Evolutionary conservation across 176 grass and related monocot species (phyloP).

Genomic region (Canna indica): DNA sequence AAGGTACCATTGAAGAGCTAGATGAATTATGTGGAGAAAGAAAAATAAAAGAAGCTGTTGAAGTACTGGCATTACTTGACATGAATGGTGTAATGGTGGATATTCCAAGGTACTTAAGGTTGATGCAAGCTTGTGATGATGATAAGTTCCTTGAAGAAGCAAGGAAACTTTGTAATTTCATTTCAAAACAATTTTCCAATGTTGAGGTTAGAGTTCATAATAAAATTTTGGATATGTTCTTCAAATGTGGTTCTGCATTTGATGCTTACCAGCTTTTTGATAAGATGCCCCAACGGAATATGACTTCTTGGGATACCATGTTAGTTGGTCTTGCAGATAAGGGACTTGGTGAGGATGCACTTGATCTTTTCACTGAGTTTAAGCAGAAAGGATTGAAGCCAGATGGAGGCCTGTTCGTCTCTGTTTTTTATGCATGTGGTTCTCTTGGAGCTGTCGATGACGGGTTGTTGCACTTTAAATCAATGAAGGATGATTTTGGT

Average conservation of each 20-base stretch:
- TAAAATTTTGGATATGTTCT: conserved; percentile 79
- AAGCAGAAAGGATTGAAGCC: conserved; percentile 51
- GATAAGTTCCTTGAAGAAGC: conserved; percentile 47
- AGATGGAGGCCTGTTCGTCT: conserved; percentile 53
- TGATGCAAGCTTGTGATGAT: conserved; percentile 77
- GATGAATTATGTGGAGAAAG: conserved; percentile 60
- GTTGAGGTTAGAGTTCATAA: conserved; percentile 54
- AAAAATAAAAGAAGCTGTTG: conserved; percentile 73
- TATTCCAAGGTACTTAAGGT: conserved; percentile 33
- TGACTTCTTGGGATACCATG: conserved; percentile 74
- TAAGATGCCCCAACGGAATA: conserved; percentile 49
- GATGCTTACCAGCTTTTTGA: conserved; percentile 61
- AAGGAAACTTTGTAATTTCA: conserved; percentile 40
- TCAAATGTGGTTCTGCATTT: conserved; percentile 70
- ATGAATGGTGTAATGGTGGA: conserved; percentile 30
- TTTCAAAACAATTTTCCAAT: conserved; percentile 34
- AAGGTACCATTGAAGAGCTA: conserved; percentile 72
- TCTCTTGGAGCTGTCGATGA: conserved; percentile 74
- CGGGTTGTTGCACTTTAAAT: conserved; percentile 88
- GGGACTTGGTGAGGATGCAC: conserved; percentile 72
- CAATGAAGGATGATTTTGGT: conserved; percentile 80
- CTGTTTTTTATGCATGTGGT: conserved; percentile 63
- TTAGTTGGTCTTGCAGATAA: conserved; percentile 73
- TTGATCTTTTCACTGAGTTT: conserved; percentile 53
- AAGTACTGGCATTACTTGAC: conserved; percentile 43